phyloP scores from a whole-genome alignment of 768 basidiomycete genomes.

The Xanthoconium stramineum region DNA sequence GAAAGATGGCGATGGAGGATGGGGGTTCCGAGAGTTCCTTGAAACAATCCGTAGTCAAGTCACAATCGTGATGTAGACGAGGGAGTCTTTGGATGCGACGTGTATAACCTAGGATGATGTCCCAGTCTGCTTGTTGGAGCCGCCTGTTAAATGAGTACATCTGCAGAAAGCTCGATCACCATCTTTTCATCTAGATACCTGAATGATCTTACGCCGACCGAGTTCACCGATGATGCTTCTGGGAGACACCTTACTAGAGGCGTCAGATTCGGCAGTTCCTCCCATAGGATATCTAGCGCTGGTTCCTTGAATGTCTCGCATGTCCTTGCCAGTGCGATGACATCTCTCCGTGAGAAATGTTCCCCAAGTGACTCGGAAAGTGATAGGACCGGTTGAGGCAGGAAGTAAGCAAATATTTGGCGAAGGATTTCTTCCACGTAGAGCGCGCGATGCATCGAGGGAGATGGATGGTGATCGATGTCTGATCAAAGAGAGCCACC shows the following conservation, averaged over 20 bases:
- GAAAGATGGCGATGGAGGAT: neutral
- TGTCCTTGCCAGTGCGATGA: slow-evolving; percentile 5
- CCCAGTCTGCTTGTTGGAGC: slow-evolving; percentile 3
- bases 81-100: slow-evolving; percentile 6
- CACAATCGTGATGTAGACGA: no score
- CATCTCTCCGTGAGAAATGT: neutral
- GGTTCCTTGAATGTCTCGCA: neutral
- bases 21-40: neutral
- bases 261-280: neutral
- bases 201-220: slow-evolving; percentile 3
- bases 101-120: slow-evolving; percentile 7
- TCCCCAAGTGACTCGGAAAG: no score
- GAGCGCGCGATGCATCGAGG: neutral
- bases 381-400: neutral
- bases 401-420: neutral
- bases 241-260: neutral
- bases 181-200: no score
- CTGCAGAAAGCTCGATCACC: neutral
- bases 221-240: neutral
- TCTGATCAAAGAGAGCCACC: no score
- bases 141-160: neutral
- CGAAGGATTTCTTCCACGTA: neutral
- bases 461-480: no score
- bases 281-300: neutral
- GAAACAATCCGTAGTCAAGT: neutral